Conservation (phyloP, 352 stramenopile genomes). For the Globisporangium camurandrum region DNA sequence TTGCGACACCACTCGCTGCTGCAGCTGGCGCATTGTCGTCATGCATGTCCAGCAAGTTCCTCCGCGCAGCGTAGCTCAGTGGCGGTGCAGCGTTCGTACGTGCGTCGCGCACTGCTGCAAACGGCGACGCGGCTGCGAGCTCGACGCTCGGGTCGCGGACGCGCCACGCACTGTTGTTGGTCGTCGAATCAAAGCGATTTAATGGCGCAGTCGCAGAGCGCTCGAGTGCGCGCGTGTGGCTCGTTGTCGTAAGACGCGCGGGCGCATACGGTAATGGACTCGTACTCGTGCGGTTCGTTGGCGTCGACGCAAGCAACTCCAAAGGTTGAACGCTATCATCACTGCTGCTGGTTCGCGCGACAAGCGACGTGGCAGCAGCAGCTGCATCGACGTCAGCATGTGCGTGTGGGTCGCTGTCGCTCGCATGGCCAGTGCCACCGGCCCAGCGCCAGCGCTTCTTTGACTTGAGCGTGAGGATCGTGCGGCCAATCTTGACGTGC, state of each 20-base stretch:
- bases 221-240: conserved; percentile 3
- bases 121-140: conserved; percentile 22
- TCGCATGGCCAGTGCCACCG: conserved; percentile 26
- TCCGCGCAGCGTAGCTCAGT: conserved; percentile 1
- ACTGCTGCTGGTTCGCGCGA: no score
- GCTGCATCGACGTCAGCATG: neutral
- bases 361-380: no score
- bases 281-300: conserved; percentile 8
- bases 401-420: conserved; percentile 15
- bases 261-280: conserved; percentile 6
- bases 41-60: neutral
- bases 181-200: conserved; percentile 30
- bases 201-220: conserved; percentile 11
- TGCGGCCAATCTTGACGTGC: conserved; percentile 81
- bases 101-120: neutral
- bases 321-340: neutral
- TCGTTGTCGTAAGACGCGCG: conserved; percentile 5
- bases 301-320: conserved; percentile 4
- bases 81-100: neutral
- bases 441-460: conserved; percentile 84
- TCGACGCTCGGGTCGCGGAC: conserved; percentile 44
- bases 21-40: neutral
- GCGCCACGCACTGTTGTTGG: conserved; percentile 5
- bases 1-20: neutral
- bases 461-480: conserved; percentile 74